phyloP scores from a whole-genome alignment of 1,139 yeast species.

The Yamadazyma spencermartinsiae region DNA sequence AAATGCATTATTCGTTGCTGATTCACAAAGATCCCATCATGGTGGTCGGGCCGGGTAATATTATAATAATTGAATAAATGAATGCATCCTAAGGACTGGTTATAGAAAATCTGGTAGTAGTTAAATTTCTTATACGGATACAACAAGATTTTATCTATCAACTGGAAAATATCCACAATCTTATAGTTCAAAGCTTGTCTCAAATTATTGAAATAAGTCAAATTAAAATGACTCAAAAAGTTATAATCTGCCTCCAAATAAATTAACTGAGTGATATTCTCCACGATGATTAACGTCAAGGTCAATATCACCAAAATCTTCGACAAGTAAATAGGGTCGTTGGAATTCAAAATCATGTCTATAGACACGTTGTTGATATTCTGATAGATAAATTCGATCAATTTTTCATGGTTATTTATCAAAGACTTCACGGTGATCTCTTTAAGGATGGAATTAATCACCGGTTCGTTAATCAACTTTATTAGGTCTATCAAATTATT shows the following conservation, averaged over 20 bases:
- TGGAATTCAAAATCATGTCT: conserved; percentile 24
- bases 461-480: conserved; percentile 24
- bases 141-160: conserved; percentile 21
- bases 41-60: conserved; percentile 18
- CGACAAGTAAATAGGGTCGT: conserved; percentile 35
- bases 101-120: conserved; percentile 34
- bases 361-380: conserved; percentile 22
- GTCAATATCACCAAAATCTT: conserved; percentile 30
- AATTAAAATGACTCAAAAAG: conserved; percentile 9
- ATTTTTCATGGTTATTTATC: conserved; percentile 23
- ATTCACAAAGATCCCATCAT: conserved; percentile 24
- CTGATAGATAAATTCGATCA: conserved; percentile 26
- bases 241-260: conserved; percentile 24
- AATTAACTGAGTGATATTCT: conserved; percentile 33
- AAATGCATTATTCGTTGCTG: conserved; percentile 37
- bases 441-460: conserved; percentile 22
- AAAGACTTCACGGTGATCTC: conserved; percentile 34
- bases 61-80: conserved; percentile 41
- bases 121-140: conserved; percentile 16
- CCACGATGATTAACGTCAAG: conserved; percentile 30
- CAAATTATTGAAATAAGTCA: conserved; percentile 16
- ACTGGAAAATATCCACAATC: conserved; percentile 31
- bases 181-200: conserved; percentile 20
- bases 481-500: conserved; percentile 24
- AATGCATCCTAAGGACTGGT: conserved; percentile 31